phyloP scores from a whole-genome alignment of 805 yeast genomes.

The Metschnikowia matae region DNA sequence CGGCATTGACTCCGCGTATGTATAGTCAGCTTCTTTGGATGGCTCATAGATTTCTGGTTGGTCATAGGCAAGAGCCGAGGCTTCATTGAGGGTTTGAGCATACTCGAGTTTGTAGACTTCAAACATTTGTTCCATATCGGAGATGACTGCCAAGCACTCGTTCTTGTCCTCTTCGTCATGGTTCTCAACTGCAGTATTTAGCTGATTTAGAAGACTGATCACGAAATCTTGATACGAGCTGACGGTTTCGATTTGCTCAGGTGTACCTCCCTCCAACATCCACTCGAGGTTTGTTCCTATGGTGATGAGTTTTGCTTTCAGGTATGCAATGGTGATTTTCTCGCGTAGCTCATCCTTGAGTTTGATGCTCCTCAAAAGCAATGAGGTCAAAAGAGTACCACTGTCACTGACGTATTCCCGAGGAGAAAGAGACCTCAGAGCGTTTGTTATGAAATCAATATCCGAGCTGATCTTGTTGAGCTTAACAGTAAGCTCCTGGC shows the following conservation, averaged over 20 bases:
- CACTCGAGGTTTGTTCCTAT: slow-evolving; percentile 61
- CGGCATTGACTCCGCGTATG: slow-evolving; percentile 26
- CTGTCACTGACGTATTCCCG: slow-evolving; percentile 50
- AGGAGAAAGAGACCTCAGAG: slow-evolving; percentile 39
- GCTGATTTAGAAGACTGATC: slow-evolving; percentile 51
- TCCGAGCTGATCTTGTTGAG: slow-evolving; percentile 41
- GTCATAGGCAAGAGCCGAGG: neutral
- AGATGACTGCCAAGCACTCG: slow-evolving; percentile 64
- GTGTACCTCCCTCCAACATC: slow-evolving; percentile 39
- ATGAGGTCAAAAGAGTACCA: slow-evolving; percentile 46
- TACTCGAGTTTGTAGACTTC: slow-evolving; percentile 44
- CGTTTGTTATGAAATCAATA: slow-evolving; percentile 44
- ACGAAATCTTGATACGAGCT: slow-evolving; percentile 55
- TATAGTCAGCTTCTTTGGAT: slow-evolving; percentile 12
- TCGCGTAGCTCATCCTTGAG: slow-evolving; percentile 50
- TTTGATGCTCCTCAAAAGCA: slow-evolving; percentile 43
- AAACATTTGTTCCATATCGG: slow-evolving; percentile 72
- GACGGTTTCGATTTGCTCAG: slow-evolving; percentile 27
- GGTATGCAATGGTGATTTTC: slow-evolving; percentile 53
- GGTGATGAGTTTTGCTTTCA: slow-evolving; percentile 59
- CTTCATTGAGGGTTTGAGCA: slow-evolving; percentile 19
- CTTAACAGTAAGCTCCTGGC: slow-evolving; percentile 44
- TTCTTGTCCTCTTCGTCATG: slow-evolving; percentile 56
- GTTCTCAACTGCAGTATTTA: slow-evolving; percentile 49
- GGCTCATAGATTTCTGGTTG: neutral